Evolutionary conservation across 306 rosid genomes (phyloP).

Genomic region (Acacia acuminata): DNA sequence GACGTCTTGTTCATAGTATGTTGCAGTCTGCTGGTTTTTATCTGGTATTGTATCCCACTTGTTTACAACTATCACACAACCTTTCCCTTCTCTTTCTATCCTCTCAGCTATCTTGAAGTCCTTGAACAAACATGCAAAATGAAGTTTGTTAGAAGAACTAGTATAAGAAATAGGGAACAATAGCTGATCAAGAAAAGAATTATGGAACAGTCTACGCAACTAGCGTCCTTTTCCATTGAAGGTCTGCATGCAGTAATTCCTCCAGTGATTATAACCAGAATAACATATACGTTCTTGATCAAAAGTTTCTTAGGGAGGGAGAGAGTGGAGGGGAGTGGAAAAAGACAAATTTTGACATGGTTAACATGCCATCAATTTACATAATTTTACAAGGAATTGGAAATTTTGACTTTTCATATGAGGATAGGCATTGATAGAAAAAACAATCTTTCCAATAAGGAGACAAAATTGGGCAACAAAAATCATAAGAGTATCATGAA

Average conservation of each 20-base stretch:
- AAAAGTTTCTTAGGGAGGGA: background rate
- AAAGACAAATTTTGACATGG: background rate
- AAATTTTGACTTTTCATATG: background rate
- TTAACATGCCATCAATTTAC: background rate
- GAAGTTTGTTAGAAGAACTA: background rate
- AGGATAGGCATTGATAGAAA: background rate
- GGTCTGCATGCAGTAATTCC: conserved; percentile 19
- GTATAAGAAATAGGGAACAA: background rate
- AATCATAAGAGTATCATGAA: background rate
- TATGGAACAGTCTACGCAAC: conserved; percentile 11
- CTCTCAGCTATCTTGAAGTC: conserved; percentile 95
- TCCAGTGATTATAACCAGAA: conserved; percentile 1
- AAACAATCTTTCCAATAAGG: background rate
- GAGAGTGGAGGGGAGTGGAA: background rate
- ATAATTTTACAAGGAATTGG: background rate
- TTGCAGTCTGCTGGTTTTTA: conserved; percentile 89
- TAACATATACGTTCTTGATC: background rate
- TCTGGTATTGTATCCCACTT: conserved; percentile 98
- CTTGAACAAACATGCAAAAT: conserved; percentile 47
- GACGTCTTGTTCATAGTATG: conserved; percentile 86
- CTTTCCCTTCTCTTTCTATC: conserved; percentile 91
- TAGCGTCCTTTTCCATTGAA: conserved; percentile 6
- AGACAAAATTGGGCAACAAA: background rate
- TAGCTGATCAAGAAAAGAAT: background rate
- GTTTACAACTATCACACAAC: conserved; percentile 91